Evolutionary conservation across 192 early-diverging fungal genomes (phyloP).

Genomic region (Physocladia obscura): DNA sequence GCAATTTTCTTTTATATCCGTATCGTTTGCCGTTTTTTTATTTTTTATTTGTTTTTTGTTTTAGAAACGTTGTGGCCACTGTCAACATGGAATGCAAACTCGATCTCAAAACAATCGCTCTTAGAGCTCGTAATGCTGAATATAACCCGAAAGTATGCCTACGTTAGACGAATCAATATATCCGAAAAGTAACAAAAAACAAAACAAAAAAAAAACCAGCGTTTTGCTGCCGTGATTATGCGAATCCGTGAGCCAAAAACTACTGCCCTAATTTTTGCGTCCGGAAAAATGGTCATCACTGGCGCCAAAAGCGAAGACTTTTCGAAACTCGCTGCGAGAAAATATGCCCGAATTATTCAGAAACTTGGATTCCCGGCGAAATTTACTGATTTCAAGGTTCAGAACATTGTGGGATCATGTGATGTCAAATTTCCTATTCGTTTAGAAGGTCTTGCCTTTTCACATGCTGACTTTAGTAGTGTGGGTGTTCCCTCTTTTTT

Average conservation of each 20-base stretch:
- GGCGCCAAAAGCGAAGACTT: slow-evolving; percentile 98
- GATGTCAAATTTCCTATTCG: slow-evolving; percentile 99
- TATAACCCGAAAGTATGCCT: slow-evolving; percentile 98
- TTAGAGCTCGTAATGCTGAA: slow-evolving; percentile 99
- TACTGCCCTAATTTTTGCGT: slow-evolving; percentile 97
- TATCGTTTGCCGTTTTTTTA: background rate
- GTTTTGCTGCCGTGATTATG: slow-evolving; percentile 99
- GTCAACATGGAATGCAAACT: slow-evolving; percentile 96
- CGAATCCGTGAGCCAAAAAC: slow-evolving; percentile 99
- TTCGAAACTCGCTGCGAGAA: slow-evolving; percentile 93
- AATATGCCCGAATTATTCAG: slow-evolving; percentile 99
- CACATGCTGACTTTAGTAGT: slow-evolving; percentile 88
- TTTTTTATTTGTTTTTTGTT: too few species aligned
- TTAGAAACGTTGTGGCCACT: slow-evolving; percentile 97
- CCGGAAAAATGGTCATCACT: slow-evolving; percentile 99
- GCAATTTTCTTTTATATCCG: background rate
- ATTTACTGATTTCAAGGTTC: slow-evolving; percentile 99
- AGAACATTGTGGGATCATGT: slow-evolving; percentile 98
- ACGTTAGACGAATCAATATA: too few species aligned
- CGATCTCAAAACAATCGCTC: slow-evolving; percentile 97
- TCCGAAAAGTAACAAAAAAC: too few species aligned
- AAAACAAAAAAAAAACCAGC: too few species aligned
- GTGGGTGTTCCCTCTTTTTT: slow-evolving; percentile 50
- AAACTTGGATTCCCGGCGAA: slow-evolving; percentile 97
- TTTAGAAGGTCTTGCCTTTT: slow-evolving; percentile 91